Percentiles rank a stretch among this genome's conserved stretches.
Conservation (phyloP, 1,139 yeast genomes). For the Zygoascus hellenicus region DNA sequence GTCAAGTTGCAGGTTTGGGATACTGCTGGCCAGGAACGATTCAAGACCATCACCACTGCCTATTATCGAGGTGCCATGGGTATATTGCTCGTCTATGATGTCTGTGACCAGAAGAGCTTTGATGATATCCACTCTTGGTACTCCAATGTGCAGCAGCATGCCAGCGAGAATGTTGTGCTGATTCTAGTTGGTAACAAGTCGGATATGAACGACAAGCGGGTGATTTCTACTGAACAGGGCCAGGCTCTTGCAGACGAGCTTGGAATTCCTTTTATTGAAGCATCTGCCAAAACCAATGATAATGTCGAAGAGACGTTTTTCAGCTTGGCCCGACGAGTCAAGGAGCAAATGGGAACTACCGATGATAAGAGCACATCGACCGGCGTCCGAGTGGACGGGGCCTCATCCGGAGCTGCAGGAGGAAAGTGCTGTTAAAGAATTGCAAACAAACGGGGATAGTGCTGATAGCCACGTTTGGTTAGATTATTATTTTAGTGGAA, state of each 20-base stretch:
- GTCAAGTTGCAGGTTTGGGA: constrained; percentile 98
- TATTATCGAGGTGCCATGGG: constrained; percentile 99
- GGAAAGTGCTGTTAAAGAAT: constrained; percentile 21
- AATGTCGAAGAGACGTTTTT: constrained; percentile 90
- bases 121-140: constrained; percentile 82
- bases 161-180: constrained; percentile 90
- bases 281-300: constrained; percentile 88
- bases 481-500: background rate
- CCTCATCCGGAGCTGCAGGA: constrained; percentile 13
- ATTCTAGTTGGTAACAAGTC: constrained; percentile 93
- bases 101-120: constrained; percentile 90
- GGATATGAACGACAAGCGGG: constrained; percentile 69
- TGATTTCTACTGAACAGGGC: constrained; percentile 83
- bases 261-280: constrained; percentile 88
- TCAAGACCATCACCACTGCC: constrained; percentile 96
- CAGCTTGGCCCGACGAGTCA: constrained; percentile 82
- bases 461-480: too few relatives aligned
- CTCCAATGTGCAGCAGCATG: constrained; percentile 92
- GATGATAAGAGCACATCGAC: background rate
- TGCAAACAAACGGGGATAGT: too few relatives aligned
- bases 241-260: constrained; percentile 81
- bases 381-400: constrained; percentile 2
- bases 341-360: constrained; percentile 51
- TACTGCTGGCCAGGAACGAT: constrained; percentile 98
- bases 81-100: constrained; percentile 90